Percentiles rank a stretch among this genome's conserved stretches.
phyloP scores from a whole-genome alignment of 2,329 filamentous ascomycete genomes.

The Pseudofabraea citricarpa region DNA sequence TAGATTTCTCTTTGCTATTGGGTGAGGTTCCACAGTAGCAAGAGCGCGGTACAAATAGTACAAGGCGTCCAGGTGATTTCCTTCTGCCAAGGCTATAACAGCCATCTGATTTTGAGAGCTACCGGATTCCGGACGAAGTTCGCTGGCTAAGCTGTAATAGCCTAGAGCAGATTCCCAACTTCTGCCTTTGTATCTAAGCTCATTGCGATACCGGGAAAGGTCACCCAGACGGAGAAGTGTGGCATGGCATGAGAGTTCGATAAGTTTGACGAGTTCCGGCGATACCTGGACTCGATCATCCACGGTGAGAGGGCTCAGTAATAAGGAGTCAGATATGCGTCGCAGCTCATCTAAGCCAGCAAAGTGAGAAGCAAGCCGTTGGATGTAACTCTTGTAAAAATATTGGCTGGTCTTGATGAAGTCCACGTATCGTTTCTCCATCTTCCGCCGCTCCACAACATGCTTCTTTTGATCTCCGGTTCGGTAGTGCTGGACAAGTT shows the following conservation, averaged over 20 bases:
- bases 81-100: constrained; percentile 74
- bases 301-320: constrained; percentile 18
- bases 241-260: constrained; percentile 73
- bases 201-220: constrained; percentile 77
- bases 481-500: constrained; percentile 54
- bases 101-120: constrained; percentile 86
- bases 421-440: constrained; percentile 74
- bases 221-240: constrained; percentile 86
- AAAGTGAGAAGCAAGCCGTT: constrained; percentile 64
- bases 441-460: constrained; percentile 64
- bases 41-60: constrained; percentile 88
- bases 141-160: constrained; percentile 79
- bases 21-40: constrained; percentile 68
- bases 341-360: constrained; percentile 26
- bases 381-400: constrained; percentile 84
- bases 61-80: constrained; percentile 76
- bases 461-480: constrained; percentile 38
- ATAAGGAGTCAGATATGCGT: constrained; percentile 25
- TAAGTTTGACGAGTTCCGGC: constrained; percentile 31
- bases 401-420: constrained; percentile 85
- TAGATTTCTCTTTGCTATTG: constrained; percentile 70
- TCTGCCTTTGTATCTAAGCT: constrained; percentile 63
- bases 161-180: constrained; percentile 76
- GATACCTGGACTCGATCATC: constrained; percentile 19
- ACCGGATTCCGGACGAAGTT: constrained; percentile 73